A percentile compares a stretch with the other conserved stretches of the same genome.
phyloP scores from a whole-genome alignment of 805 yeast genomes.

The Metschnikowia similis region DNA sequence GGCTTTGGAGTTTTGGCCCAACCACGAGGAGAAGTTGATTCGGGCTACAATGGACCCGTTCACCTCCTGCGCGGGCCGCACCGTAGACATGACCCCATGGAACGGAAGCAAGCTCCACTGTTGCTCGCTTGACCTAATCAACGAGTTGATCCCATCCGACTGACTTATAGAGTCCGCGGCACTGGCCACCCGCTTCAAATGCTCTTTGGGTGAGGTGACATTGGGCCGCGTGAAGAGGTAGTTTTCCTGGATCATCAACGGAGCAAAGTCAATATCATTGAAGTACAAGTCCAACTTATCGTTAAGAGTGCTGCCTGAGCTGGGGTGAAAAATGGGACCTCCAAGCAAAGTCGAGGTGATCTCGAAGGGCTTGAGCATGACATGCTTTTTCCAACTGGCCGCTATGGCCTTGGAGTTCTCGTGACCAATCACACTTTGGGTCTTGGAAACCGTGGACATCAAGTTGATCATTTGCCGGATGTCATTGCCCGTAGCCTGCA shows the following conservation, averaged over 20 bases:
- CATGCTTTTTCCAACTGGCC: constrained; percentile 80
- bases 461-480: constrained; percentile 91
- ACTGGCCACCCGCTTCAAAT: constrained; percentile 57
- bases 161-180: constrained; percentile 89
- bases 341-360: constrained; percentile 64
- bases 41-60: constrained; percentile 69
- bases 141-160: constrained; percentile 74
- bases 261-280: constrained; percentile 91
- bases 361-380: constrained; percentile 90
- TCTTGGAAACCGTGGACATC: constrained; percentile 76
- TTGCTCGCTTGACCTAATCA: constrained; percentile 87
- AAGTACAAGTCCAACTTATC: constrained; percentile 87
- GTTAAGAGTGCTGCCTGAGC: constrained; percentile 54
- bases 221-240: constrained; percentile 66
- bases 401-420: constrained; percentile 61
- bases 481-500: constrained; percentile 81
- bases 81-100: constrained; percentile 83
- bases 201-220: constrained; percentile 42
- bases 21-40: constrained; percentile 76
- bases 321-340: constrained; percentile 54
- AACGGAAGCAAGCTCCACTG: constrained; percentile 92
- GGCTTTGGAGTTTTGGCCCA: constrained; percentile 85
- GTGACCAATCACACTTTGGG: constrained; percentile 59
- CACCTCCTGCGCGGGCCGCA: constrained; percentile 69
- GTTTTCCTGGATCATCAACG: constrained; percentile 94